Base-by-base conservation (phyloP, 2,329 filamentous ascomycete genomes). In the Pseudodiploospora longispora region DNA sequence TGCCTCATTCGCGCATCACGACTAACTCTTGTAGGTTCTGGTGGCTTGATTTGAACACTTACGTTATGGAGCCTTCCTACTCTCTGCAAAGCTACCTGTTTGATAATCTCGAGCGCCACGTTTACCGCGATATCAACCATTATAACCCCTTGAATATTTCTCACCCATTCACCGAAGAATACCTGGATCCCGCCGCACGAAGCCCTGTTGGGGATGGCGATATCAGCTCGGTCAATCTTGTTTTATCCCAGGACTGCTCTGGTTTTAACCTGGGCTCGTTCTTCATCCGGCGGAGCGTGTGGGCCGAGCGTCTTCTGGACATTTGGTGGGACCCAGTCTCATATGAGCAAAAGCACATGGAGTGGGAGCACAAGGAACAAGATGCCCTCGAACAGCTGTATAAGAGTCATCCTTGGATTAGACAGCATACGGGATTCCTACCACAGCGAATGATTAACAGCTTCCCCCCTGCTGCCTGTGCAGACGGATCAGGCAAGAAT, bases 291-390 rank as follows among this genome's bases (percentile, higher is more conserved):
- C 82, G 93, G 48, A 87, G 87, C 57, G 72, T 81, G 28, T 98
- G 90, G 87, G 87, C 90, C 0, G 91, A 97, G 57, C 83, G 88
- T 4, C 70, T 98, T 12, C 77, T 98, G 32, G 93, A 98, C 59
- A 77, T 95, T 42, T 98, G 93, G 93, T 98, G 93, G 93, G 93
- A 98, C 58, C 93, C 93, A 0, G 90, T 97, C 30, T 81, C 85
- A 46, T 98, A 98, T 64, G 93, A 98, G 67, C 93, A 98, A 67
- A 94, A 89, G 62, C 93, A 98, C 64, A 96, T 96, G 90, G 80
- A 93, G 50, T 98, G 93, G 93, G 90, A 93, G 59, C 93, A 98
- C 72, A 97, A 97, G 63, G 93, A 98, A 64, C 93, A 98, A 67
- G 90, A 97, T 60, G 88, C 90, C 2, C 70, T 98, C 36, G 90